Conservation (phyloP, 768 basidiomycete species). For the Termitomyces bulborhizus region DNA sequence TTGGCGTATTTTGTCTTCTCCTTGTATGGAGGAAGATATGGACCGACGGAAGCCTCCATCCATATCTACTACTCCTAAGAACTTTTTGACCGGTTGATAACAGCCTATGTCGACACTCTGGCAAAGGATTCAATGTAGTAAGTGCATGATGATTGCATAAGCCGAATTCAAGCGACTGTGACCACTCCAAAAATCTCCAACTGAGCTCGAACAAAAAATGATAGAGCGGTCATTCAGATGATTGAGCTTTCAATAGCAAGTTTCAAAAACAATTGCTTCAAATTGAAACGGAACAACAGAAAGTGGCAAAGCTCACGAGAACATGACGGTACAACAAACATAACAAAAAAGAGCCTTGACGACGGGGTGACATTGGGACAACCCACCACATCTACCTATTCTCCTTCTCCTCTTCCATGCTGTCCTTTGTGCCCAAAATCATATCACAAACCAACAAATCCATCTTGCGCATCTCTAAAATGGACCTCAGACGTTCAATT, state of each 20-base stretch:
- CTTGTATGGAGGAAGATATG: background rate
- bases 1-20: background rate
- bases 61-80: no score
- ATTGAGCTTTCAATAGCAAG: background rate
- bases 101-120: no score
- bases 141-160: no score
- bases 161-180: no score
- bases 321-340: background rate
- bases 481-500: conserved; percentile 34
- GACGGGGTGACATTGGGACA: background rate
- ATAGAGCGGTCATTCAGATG: no score
- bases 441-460: conserved; percentile 45
- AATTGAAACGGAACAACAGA: background rate
- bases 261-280: background rate
- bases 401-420: background rate
- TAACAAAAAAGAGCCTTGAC: background rate
- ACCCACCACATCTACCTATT: background rate
- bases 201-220: no score
- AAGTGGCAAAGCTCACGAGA: background rate
- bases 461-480: conserved; percentile 40
- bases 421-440: conserved; percentile 21
- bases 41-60: background rate
- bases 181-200: no score
- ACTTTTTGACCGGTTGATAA: background rate
- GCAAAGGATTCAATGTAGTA: no score